Evolutionary conservation across 331 rosid genomes (phyloP).

Genomic region (Spiraea crenata): DNA sequence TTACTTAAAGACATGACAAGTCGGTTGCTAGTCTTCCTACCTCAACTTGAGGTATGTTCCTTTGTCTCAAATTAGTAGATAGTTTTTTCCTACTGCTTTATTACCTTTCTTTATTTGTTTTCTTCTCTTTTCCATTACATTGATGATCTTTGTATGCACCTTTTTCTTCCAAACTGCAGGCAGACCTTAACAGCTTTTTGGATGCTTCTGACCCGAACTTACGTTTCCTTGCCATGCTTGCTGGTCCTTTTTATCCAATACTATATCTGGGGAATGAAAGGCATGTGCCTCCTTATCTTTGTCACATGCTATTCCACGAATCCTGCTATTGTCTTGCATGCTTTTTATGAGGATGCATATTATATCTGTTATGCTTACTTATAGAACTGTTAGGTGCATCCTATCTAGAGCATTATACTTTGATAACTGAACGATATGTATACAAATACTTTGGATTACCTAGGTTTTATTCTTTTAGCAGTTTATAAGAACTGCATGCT

Average conservation of each 20-base stretch:
- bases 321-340: conserved; percentile 4
- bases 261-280: conserved; percentile 80
- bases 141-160: background rate
- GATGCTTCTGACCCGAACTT: conserved; percentile 75
- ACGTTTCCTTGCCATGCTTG: conserved; percentile 89
- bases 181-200: conserved; percentile 68
- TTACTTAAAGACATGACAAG: conserved; percentile 82
- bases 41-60: conserved; percentile 78
- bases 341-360: background rate
- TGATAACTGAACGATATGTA: background rate
- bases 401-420: background rate
- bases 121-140: conserved; percentile 1
- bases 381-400: too few relatives aligned
- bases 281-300: conserved; percentile 37
- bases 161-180: conserved; percentile 39
- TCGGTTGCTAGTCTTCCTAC: conserved; percentile 75
- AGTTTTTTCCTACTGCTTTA: background rate
- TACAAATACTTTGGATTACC: too few relatives aligned
- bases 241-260: conserved; percentile 89
- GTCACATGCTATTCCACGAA: conserved; percentile 9
- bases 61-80: conserved; percentile 17
- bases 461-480: background rate
- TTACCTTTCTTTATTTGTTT: background rate
- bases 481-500: background rate
- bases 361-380: background rate